Base-by-base conservation (phyloP, 805 yeast species). In the Nakazawaea sp. region DNA sequence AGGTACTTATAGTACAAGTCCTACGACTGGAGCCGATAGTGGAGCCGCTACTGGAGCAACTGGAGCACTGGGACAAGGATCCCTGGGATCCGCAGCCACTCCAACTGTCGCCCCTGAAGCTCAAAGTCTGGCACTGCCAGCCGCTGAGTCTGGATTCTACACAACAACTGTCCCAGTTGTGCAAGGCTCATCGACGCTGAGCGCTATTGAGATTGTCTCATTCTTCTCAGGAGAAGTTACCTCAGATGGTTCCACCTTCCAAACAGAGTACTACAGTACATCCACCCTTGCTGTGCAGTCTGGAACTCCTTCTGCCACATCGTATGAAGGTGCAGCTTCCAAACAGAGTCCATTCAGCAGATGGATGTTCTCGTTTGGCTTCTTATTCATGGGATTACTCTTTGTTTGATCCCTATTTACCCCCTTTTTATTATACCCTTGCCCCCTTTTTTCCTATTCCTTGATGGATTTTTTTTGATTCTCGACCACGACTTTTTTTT, bases 151-250 rank as follows among this genome's bases (percentile, higher is more conserved):
- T n/a, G n/a, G n/a, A n/a, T n/a, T n/a, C n/a, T 30, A 18, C 31
- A 36, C 39, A 12, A 36, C 39, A 5, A 36, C 39, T 8, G 30
- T 8, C 13, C 24, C 24, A 21, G 24, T 21, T 8, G 24, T 21
- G 7, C 7, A 21, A 21, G 24, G 24, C 10, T 26, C 32, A n/a
- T 20, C 38, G 15, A 28, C 38, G 5, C 15, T 16, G 11, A 34
- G 27, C 23, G 38, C 9, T n/a, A 32, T 34, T 20, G 38, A 28
- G 12, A 12, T 34, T 4, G 27, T 34, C 21, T 28, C 32, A 13
- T 27, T 5, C 15, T 34, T 13, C 28, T 19, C 38, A 10, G 24
- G 24, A 21, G 10, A 21, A 7, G 24, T 21, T 7, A 10, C 10
- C 24, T 21, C 24, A 21, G 24, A 10, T 8, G 24, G 24, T 21